phyloP scores from a whole-genome alignment of 495 filamentous ascomycete species.

The Podospora conica region DNA sequence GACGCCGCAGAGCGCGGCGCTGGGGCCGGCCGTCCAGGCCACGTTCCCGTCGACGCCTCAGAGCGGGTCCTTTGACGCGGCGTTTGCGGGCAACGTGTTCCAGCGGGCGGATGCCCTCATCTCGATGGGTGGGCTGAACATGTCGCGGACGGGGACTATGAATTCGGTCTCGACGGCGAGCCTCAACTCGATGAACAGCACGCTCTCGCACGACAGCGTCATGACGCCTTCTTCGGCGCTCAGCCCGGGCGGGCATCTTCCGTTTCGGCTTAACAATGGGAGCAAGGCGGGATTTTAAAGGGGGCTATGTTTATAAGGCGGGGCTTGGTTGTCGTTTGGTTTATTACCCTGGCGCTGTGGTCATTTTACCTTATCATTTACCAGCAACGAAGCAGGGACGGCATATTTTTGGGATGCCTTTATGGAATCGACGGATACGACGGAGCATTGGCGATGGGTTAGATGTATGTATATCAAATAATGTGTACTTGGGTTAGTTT shows the following conservation, averaged over 20 bases:
- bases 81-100: constrained; percentile 66
- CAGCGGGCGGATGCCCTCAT: constrained; percentile 67
- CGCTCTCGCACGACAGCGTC: constrained; percentile 27
- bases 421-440: background rate
- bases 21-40: constrained; percentile 82
- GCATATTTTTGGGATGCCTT: constrained; percentile 1
- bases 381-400: background rate
- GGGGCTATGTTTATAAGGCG: background rate
- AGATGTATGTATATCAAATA: background rate
- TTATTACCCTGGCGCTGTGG: background rate
- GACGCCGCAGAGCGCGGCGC: constrained; percentile 73
- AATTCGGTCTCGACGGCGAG: constrained; percentile 35
- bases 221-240: constrained; percentile 32
- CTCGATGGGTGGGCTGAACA: constrained; percentile 45
- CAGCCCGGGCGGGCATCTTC: constrained; percentile 31
- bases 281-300: constrained; percentile 27
- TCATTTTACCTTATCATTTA: background rate
- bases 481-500: background rate
- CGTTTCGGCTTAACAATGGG: constrained; percentile 23
- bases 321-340: background rate
- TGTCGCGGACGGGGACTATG: constrained; percentile 43
- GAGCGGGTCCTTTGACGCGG: constrained; percentile 56
- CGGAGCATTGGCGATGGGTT: background rate
- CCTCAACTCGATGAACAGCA: constrained; percentile 34
- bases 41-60: constrained; percentile 78